A percentile compares a stretch with the other conserved stretches of the same genome.
phyloP scores from a whole-genome alignment of 805 yeast species.

The Candida namnaoensis region DNA sequence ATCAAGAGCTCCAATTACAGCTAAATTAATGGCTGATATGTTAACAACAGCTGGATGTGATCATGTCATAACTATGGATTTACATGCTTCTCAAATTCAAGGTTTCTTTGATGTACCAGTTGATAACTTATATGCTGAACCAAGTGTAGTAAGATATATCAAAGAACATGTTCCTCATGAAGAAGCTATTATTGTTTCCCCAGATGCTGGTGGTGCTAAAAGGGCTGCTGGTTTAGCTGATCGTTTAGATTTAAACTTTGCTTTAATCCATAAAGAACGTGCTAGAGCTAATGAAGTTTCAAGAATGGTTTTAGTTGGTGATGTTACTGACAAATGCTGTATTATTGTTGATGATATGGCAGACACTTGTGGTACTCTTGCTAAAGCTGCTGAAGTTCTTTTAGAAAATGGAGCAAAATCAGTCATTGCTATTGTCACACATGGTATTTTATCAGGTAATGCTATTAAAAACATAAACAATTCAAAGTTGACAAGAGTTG shows the following conservation, averaged over 20 bases:
- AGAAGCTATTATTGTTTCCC: slow-evolving; percentile 71
- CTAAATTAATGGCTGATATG: slow-evolving; percentile 78
- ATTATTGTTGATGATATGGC: slow-evolving; percentile 85
- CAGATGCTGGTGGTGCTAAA: slow-evolving; percentile 89
- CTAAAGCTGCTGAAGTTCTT: slow-evolving; percentile 73
- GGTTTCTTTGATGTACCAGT: slow-evolving; percentile 81
- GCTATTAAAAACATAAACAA: slow-evolving; percentile 66
- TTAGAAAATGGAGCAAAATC: slow-evolving; percentile 59
- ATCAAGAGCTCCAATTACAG: slow-evolving; percentile 79
- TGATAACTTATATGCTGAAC: slow-evolving; percentile 80
- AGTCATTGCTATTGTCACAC: slow-evolving; percentile 78
- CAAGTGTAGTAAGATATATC: slow-evolving; percentile 68
- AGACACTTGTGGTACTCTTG: slow-evolving; percentile 81
- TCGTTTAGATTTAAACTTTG: slow-evolving; percentile 69
- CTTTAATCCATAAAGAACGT: slow-evolving; percentile 79
- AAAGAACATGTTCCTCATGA: slow-evolving; percentile 48
- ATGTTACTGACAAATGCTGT: slow-evolving; percentile 68
- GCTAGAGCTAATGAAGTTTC: slow-evolving; percentile 79
- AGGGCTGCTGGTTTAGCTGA: slow-evolving; percentile 85
- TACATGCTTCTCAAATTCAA: slow-evolving; percentile 85
- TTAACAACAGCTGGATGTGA: slow-evolving; percentile 79
- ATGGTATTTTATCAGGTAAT: slow-evolving; percentile 69
- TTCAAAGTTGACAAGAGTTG: slow-evolving; percentile 58
- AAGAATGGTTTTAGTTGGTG: slow-evolving; percentile 81
- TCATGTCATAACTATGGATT: slow-evolving; percentile 81